Conservation (phyloP, 108 stramenopile species). For the Asterionellopsis glacialis region DNA sequence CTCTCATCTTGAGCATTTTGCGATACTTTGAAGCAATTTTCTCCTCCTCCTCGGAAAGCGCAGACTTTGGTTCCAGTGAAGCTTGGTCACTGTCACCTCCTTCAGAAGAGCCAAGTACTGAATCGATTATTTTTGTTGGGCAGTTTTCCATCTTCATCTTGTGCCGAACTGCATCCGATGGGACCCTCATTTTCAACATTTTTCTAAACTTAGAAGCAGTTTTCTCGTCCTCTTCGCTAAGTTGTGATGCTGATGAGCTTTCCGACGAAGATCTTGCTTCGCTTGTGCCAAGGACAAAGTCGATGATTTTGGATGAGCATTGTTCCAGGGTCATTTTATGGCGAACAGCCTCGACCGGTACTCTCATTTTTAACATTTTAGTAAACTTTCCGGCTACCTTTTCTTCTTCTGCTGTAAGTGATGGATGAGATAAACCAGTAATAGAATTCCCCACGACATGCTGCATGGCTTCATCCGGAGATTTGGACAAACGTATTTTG, state of each 20-base stretch:
- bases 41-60: slow-evolving; percentile 41
- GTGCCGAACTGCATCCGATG: slow-evolving; percentile 38
- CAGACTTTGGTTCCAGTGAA: slow-evolving; percentile 3
- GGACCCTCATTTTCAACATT: slow-evolving; percentile 33
- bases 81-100: not conserved
- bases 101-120: slow-evolving; percentile 7
- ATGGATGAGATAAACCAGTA: not conserved
- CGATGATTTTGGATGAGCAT: slow-evolving; percentile 38
- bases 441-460: slow-evolving; percentile 4
- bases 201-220: slow-evolving; percentile 16
- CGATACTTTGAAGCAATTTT: slow-evolving; percentile 45
- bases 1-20: slow-evolving; percentile 74
- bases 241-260: not conserved
- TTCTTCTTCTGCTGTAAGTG: slow-evolving; percentile 2
- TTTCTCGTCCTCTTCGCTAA: slow-evolving; percentile 15
- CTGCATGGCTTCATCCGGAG: not conserved
- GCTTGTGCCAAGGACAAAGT: slow-evolving; percentile 20
- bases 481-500: not conserved
- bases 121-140: slow-evolving; percentile 25
- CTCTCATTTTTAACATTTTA: slow-evolving; percentile 43
- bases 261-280: too few species aligned
- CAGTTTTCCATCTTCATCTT: slow-evolving; percentile 43
- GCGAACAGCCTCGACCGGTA: slow-evolving; percentile 28
- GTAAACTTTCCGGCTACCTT: slow-evolving; percentile 26
- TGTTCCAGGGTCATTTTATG: slow-evolving; percentile 76